Evolutionary conservation across 1,139 yeast genomes (phyloP).

Genomic region (Candida albicans): DNA sequence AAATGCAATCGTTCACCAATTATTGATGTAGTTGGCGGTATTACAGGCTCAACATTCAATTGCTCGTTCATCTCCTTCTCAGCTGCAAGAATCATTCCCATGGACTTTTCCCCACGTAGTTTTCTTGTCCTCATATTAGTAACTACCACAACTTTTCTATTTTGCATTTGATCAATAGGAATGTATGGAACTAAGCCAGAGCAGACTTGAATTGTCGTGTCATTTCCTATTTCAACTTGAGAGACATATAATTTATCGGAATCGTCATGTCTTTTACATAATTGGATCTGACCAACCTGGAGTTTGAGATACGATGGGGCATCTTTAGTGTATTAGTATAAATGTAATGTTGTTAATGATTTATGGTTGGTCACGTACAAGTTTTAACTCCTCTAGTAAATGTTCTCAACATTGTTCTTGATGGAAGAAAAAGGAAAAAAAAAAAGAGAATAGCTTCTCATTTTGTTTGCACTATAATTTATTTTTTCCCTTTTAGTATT

Average conservation of each 20-base stretch:
- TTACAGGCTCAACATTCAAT: conserved; percentile 33
- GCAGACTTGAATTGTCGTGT: conserved; percentile 44
- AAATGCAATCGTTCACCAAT: conserved; percentile 35
- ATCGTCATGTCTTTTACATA: conserved; percentile 46
- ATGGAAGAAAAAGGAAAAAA: neutral
- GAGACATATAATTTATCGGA: conserved; percentile 59
- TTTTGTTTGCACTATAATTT: neutral
- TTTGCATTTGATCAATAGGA: conserved; percentile 80
- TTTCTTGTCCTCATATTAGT: conserved; percentile 89
- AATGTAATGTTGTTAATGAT: neutral
- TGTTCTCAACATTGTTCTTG: conserved; percentile 2
- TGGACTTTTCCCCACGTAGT: conserved; percentile 69
- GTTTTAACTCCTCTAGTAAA: conserved; percentile 6
- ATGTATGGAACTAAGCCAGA: conserved; percentile 74
- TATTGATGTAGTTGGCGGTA: conserved; percentile 31
- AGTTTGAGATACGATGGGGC: conserved; percentile 28
- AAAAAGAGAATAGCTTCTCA: conserved; percentile 1
- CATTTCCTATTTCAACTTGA: conserved; percentile 31
- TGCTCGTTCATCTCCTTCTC: conserved; percentile 16
- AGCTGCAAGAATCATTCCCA: conserved; percentile 63
- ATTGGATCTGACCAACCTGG: conserved; percentile 46
- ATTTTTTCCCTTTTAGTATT: conserved; percentile 26
- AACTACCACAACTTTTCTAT: conserved; percentile 77
- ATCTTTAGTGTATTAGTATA: neutral
- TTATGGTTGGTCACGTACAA: conserved; percentile 4